phyloP scores from a whole-genome alignment of 768 basidiomycete genomes.

The Termitomyces eurrhizus region DNA sequence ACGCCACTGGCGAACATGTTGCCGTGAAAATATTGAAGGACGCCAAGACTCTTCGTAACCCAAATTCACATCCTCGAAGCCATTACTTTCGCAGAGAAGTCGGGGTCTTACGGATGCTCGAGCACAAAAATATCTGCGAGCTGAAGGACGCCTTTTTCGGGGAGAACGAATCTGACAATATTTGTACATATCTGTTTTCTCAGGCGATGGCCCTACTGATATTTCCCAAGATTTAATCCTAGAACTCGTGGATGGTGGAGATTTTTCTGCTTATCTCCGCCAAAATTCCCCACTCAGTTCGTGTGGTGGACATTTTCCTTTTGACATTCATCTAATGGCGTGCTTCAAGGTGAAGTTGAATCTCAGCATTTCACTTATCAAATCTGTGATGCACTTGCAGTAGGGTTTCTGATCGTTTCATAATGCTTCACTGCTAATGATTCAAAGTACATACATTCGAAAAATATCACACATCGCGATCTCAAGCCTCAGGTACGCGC shows the following conservation, averaged over 20 bases:
- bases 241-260: constrained; percentile 84
- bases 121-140: constrained; percentile 81
- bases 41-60: constrained; percentile 30
- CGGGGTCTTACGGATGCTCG: constrained; percentile 66
- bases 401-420: constrained; percentile 26
- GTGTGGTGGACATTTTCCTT: constrained; percentile 16
- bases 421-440: neutral
- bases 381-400: constrained; percentile 78
- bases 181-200: constrained; percentile 37
- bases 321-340: constrained; percentile 5
- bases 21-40: constrained; percentile 87
- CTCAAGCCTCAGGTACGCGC: constrained; percentile 75
- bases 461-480: constrained; percentile 88
- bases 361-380: constrained; percentile 72
- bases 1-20: constrained; percentile 63
- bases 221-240: constrained; percentile 61
- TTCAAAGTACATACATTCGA: constrained; percentile 58
- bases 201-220: neutral
- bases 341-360: constrained; percentile 43
- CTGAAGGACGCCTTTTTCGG: constrained; percentile 68
- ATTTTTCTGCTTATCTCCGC: constrained; percentile 77
- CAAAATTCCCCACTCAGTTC: constrained; percentile 55
- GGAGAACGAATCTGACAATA: constrained; percentile 49
- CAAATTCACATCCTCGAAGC: neutral
- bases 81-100: constrained; percentile 42